Evolutionary conservation across 208 protist species (phyloP).

Genomic region (Trypanosoma lewisi): DNA sequence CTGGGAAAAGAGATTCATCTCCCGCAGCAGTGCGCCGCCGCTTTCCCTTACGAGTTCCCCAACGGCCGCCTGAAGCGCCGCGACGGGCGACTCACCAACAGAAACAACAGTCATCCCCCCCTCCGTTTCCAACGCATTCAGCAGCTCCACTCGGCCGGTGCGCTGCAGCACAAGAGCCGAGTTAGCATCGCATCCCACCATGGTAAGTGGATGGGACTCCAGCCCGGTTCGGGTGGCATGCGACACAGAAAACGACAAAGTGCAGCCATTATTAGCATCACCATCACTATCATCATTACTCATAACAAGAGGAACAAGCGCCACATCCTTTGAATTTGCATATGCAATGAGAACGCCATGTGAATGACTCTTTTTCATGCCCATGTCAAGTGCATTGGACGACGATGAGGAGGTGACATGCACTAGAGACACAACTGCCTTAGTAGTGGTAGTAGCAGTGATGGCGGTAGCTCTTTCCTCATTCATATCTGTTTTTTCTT

Average conservation of each 20-base stretch:
- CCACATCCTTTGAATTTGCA: slow-evolving; percentile 39
- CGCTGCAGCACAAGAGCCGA: slow-evolving; percentile 55
- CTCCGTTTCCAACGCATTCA: slow-evolving; percentile 31
- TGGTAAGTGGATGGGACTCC: slow-evolving; percentile 34
- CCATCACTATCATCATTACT: slow-evolving; percentile 30
- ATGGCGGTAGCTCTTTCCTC: slow-evolving; percentile 20
- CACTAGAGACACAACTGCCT: slow-evolving; percentile 60
- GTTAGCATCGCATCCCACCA: slow-evolving; percentile 38
- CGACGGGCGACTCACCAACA: slow-evolving; percentile 4
- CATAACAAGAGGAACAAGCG: slow-evolving; percentile 56
- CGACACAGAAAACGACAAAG: slow-evolving; percentile 31
- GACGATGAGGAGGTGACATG: slow-evolving; percentile 24
- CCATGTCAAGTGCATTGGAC: not conserved
- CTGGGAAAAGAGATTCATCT: slow-evolving; percentile 66
- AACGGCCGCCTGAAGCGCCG: slow-evolving; percentile 7
- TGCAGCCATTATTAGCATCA: slow-evolving; percentile 29
- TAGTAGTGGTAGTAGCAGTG: too few species aligned
- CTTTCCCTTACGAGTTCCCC: not conserved
- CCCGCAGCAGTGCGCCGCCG: slow-evolving; percentile 25
- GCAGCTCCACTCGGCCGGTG: slow-evolving; percentile 44
- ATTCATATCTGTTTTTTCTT: not conserved
- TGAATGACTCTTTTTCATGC: slow-evolving; percentile 25
- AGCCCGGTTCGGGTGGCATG: slow-evolving; percentile 28
- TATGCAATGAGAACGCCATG: slow-evolving; percentile 72
- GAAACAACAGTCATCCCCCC: slow-evolving; percentile 5